A percentile compares a stretch with the other conserved stretches of the same genome.
Evolutionary conservation across 441 rosid species (phyloP).

Genomic region (Daphne laureola): DNA sequence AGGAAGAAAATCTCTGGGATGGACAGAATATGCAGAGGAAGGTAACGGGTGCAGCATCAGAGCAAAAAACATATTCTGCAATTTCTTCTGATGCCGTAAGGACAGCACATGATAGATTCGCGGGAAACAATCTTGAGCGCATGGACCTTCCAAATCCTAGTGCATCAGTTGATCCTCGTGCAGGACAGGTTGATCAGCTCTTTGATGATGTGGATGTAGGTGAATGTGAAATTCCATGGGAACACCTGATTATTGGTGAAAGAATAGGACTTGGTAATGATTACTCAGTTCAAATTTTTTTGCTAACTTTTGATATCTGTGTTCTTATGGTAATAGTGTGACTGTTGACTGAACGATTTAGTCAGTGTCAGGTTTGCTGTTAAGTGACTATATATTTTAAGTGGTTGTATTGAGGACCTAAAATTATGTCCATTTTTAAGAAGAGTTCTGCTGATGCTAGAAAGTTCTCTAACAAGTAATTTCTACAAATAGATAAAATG

Average conservation of each 20-base stretch:
- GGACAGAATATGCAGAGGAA: conserved; percentile 30
- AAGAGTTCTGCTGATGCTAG: too few species aligned
- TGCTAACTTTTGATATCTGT: conserved; percentile 10
- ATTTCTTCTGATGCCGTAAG: conserved; percentile 39
- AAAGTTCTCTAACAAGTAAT: too few species aligned
- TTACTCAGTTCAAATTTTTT: conserved; percentile 14
- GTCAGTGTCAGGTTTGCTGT: too few species aligned
- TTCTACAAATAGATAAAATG: too few species aligned
- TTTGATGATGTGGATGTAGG: conserved; percentile 91
- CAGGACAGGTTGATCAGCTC: conserved; percentile 47
- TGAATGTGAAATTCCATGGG: conserved; percentile 98
- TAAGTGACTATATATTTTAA: too few species aligned
- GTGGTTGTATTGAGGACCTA: too few species aligned
- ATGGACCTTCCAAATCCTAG: conserved; percentile 66
- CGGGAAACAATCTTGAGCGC: conserved; percentile 39
- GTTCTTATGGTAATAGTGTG: background rate
- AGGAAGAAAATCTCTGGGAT: conserved; percentile 32
- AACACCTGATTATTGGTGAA: conserved; percentile 88
- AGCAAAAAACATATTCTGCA: conserved; percentile 37
- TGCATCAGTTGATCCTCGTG: conserved; percentile 50
- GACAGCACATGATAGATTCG: conserved; percentile 44
- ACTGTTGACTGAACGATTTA: too few species aligned
- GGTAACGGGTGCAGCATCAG: conserved; percentile 18
- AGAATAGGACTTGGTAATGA: conserved; percentile 96
- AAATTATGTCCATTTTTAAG: too few species aligned